A percentile compares a stretch with the other conserved stretches of the same genome.
phyloP scores from a whole-genome alignment of 208 protist species.

The Crithidia mellificae region DNA sequence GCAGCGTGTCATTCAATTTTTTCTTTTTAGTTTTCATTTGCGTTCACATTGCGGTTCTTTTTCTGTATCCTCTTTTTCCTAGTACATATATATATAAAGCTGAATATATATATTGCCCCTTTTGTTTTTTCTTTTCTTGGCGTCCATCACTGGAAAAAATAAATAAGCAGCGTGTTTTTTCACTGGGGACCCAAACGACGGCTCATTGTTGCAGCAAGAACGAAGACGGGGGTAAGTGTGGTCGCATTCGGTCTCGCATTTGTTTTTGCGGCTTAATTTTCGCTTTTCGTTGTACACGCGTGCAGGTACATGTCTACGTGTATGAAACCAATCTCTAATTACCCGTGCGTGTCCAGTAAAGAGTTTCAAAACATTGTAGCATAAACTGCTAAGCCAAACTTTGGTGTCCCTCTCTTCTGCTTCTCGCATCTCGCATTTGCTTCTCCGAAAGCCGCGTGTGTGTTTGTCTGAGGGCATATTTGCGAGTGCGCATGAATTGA shows the following conservation, averaged over 20 bases:
- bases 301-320: background rate
- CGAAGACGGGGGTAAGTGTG: too few species aligned
- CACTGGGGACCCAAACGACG: background rate
- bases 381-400: too few species aligned
- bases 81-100: background rate
- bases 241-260: too few species aligned
- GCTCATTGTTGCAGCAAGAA: too few species aligned
- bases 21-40: background rate
- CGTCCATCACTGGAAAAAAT: too few species aligned
- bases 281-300: background rate
- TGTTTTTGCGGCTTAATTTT: too few species aligned
- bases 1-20: too few species aligned
- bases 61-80: background rate
- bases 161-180: background rate
- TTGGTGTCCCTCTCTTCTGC: background rate
- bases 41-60: background rate
- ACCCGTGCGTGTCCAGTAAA: too few species aligned
- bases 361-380: too few species aligned
- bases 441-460: background rate
- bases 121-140: constrained; percentile 27
- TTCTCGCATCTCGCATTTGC: background rate
- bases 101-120: background rate
- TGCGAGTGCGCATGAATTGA: background rate
- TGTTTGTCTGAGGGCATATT: background rate
- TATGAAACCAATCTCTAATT: too few species aligned